phyloP scores from a whole-genome alignment of 2,329 filamentous ascomycete genomes.

The Alternaria metachromatica region DNA sequence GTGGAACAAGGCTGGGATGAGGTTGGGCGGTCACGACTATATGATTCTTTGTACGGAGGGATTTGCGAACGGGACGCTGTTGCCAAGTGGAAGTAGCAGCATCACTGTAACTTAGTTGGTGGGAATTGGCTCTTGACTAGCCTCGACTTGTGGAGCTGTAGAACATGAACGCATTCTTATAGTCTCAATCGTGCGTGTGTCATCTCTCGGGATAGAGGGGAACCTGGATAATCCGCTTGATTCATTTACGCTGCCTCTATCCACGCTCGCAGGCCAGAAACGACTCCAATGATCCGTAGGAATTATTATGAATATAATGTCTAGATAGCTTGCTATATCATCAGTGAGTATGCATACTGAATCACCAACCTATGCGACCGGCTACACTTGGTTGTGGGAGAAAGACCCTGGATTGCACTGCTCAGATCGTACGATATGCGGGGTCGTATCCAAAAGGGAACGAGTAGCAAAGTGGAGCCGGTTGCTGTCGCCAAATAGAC shows the following conservation, averaged over 20 bases:
- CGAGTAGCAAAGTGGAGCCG: neutral
- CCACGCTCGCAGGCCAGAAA: neutral
- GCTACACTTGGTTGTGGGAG: neutral
- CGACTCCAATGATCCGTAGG: neutral
- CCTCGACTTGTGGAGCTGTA: neutral
- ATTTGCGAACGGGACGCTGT: constrained; percentile 6
- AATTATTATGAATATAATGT: neutral
- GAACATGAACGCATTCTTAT: neutral
- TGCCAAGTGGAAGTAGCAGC: constrained; percentile 13
- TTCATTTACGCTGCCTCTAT: neutral
- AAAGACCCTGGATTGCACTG: neutral
- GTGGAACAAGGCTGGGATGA: constrained; percentile 25
- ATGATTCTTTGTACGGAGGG: constrained; percentile 13
- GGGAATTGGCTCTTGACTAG: neutral
- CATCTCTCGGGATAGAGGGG: neutral
- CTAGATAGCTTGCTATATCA: neutral
- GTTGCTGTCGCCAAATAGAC: neutral
- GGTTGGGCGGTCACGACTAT: constrained; percentile 10
- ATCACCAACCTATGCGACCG: neutral
- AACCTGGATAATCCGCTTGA: neutral
- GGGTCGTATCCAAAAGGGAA: neutral
- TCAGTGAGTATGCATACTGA: neutral
- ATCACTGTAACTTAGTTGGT: constrained; percentile 11
- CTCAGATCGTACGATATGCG: neutral
- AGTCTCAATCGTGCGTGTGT: neutral